Conservation (phyloP, 192 early-diverging fungal genomes). For the Coemansia brasiliensis region DNA sequence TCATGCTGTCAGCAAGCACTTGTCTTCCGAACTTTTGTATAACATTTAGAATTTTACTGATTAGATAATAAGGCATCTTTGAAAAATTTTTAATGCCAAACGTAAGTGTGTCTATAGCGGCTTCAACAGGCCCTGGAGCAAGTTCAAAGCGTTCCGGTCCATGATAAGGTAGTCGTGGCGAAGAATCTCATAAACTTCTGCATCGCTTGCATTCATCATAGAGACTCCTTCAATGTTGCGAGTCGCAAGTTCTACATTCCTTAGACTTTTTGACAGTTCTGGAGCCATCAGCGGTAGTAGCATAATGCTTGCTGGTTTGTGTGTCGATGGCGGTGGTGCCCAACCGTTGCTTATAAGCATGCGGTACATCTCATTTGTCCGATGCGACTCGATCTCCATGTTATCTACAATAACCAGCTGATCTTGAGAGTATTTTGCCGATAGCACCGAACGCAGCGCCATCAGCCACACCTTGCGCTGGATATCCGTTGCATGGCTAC, state of each 20-base stretch:
- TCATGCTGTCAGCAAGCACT: constrained; percentile 30
- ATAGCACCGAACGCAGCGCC: constrained; percentile 80
- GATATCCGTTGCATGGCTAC: constrained; percentile 77
- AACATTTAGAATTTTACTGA: constrained; percentile 1
- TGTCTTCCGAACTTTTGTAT: constrained; percentile 13
- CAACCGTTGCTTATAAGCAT: constrained; percentile 45
- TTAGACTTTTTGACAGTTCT: constrained; percentile 38
- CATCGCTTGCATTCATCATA: constrained; percentile 61
- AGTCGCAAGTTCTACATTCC: constrained; percentile 60
- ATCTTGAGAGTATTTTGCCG: constrained; percentile 86
- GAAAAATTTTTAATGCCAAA: neutral
- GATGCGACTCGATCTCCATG: constrained; percentile 55
- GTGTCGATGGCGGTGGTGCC: constrained; percentile 26
- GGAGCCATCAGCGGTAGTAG: constrained; percentile 39
- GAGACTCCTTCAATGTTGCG: constrained; percentile 64
- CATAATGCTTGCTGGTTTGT: constrained; percentile 23
- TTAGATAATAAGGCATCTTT: neutral
- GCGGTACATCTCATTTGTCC: constrained; percentile 61
- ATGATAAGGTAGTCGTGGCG: constrained; percentile 67
- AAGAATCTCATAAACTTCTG: constrained; percentile 69
- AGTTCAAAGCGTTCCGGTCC: constrained; percentile 64
- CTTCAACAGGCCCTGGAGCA: constrained; percentile 60
- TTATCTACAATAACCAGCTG: constrained; percentile 85
- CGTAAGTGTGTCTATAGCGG: constrained; percentile 26
- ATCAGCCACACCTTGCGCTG: constrained; percentile 84